Conservation (phyloP, 2,329 filamentous ascomycete genomes). For the Blumeriella jaapii region DNA sequence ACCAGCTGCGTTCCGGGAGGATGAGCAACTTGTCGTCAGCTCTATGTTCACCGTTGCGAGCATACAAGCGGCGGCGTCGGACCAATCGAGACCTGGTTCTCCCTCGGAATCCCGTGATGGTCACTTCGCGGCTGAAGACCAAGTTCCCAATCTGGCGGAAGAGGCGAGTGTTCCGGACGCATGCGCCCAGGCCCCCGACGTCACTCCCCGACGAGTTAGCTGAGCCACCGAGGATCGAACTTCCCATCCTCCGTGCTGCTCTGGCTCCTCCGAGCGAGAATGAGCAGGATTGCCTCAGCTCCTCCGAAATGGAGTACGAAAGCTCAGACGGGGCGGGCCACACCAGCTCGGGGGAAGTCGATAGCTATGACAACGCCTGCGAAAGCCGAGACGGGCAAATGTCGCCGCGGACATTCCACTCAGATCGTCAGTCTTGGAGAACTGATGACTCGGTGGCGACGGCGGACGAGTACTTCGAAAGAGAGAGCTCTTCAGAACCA, state of each 20-base stretch:
- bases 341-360: conserved; percentile 11
- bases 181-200: conserved; percentile 6
- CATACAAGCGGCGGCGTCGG: conserved; percentile 7
- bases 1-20: conserved; percentile 13
- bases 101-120: conserved; percentile 8
- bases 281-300: conserved; percentile 17
- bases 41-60: conserved; percentile 14
- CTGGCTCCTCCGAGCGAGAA: conserved; percentile 15
- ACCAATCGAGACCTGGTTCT: conserved; percentile 2
- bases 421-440: conserved; percentile 22
- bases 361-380: conserved; percentile 13
- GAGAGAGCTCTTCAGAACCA: conserved; percentile 19
- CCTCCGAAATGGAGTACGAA: conserved; percentile 26
- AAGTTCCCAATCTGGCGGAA: conserved; percentile 1
- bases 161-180: too few relatives aligned
- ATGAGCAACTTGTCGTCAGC: conserved; percentile 12
- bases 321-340: conserved; percentile 20
- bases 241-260: conserved; percentile 20
- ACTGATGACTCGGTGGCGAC: conserved; percentile 24
- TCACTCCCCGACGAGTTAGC: conserved; percentile 9
- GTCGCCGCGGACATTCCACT: conserved; percentile 14
- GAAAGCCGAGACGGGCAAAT: conserved; percentile 12
- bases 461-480: conserved; percentile 15
- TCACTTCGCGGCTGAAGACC: background rate
- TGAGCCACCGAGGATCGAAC: conserved; percentile 14